Percentiles rank a stretch among this genome's conserved stretches.
phyloP scores from a whole-genome alignment of 306 rosid genomes.

The Heteromeles arbutifolia region DNA sequence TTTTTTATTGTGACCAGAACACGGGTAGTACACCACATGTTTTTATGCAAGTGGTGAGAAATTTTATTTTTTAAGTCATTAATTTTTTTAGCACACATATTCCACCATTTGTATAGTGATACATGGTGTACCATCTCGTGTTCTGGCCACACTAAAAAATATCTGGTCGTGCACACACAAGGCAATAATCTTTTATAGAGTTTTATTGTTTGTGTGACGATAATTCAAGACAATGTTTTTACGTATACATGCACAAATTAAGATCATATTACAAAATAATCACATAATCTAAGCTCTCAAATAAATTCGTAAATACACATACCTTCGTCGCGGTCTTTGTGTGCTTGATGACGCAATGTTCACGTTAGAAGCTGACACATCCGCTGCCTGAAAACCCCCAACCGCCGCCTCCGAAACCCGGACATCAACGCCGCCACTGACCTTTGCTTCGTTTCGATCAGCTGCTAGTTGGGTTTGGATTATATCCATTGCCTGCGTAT shows the following conservation, averaged over 20 bases:
- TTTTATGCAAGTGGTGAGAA: no score
- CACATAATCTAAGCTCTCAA: neutral
- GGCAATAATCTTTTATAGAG: neutral
- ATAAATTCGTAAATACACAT: neutral
- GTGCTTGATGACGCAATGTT: conserved; percentile 11
- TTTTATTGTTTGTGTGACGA: neutral
- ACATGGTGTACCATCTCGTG: no score
- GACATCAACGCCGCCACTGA: neutral
- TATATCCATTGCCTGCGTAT: conserved; percentile 11
- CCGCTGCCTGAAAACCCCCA: conserved; percentile 7
- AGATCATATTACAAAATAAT: neutral
- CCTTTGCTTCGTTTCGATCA: neutral
- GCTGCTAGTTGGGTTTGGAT: conserved; percentile 22
- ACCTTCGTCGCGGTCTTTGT: conserved; percentile 49
- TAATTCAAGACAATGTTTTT: neutral
- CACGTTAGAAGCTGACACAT: conserved; percentile 6
- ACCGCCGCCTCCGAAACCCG: neutral
- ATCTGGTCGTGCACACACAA: neutral
- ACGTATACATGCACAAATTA: neutral
- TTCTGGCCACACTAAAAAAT: no score
- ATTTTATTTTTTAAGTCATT: no score
- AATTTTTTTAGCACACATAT: no score
- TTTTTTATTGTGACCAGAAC: no score
- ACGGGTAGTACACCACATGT: no score
- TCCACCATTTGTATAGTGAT: no score